phyloP scores from a whole-genome alignment of 306 rosid genomes.

The Chamaecrista fasciculata region DNA sequence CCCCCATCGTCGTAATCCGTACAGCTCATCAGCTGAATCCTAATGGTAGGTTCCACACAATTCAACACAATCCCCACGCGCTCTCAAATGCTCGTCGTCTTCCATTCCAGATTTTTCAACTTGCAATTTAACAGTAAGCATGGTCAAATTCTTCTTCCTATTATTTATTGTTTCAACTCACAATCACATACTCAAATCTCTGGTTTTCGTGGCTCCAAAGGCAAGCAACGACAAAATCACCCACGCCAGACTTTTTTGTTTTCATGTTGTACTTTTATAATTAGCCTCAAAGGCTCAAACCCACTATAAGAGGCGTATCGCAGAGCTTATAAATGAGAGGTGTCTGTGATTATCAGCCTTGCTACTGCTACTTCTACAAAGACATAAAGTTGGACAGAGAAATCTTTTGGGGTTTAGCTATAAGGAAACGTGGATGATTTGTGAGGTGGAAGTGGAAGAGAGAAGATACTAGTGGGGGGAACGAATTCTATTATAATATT shows the following conservation, averaged over 20 bases:
- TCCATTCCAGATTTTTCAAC: background rate
- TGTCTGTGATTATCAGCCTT: too few species aligned
- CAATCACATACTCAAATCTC: too few species aligned
- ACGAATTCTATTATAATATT: too few species aligned
- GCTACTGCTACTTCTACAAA: too few species aligned
- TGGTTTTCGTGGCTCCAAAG: conserved; percentile 11
- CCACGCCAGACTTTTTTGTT: background rate
- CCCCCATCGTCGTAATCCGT: background rate
- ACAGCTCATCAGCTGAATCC: background rate
- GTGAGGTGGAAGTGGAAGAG: background rate
- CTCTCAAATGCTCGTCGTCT: too few species aligned
- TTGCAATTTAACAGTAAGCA: too few species aligned
- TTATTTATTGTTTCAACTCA: too few species aligned
- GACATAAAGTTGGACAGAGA: background rate
- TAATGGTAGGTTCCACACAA: background rate
- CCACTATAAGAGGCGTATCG: background rate
- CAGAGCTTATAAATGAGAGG: too few species aligned
- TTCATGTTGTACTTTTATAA: background rate
- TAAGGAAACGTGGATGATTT: background rate
- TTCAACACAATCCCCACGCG: too few species aligned
- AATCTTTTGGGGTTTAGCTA: background rate
- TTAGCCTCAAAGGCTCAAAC: background rate
- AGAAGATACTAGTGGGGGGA: too few species aligned
- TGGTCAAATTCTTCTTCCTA: too few species aligned
- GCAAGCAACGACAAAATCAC: background rate